Conservation (phyloP, 169 alveolate species). For the Babesia microti region DNA sequence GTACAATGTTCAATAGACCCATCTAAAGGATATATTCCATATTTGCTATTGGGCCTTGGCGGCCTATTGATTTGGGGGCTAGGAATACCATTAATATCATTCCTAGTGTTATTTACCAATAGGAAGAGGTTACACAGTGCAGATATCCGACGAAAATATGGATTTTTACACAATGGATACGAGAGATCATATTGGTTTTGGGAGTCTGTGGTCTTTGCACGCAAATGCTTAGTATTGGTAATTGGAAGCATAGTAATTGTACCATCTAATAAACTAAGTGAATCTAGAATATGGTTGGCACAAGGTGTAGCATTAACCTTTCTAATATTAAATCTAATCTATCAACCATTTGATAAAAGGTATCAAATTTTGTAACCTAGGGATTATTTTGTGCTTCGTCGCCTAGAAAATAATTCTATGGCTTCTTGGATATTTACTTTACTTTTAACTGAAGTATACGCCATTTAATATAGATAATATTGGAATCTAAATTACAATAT, state of each 20-base stretch:
- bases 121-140: constrained; percentile 55
- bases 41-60: constrained; percentile 54
- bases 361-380: constrained; percentile 20
- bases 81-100: constrained; percentile 67
- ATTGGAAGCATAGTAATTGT: constrained; percentile 58
- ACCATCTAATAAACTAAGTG: constrained; percentile 46
- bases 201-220: constrained; percentile 68
- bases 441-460: constrained; percentile 33
- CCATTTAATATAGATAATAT: constrained; percentile 27
- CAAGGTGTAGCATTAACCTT: constrained; percentile 54
- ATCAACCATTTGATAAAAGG: constrained; percentile 69
- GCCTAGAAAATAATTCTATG: constrained; percentile 69
- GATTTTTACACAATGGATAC: constrained; percentile 70
- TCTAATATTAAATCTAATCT: constrained; percentile 52
- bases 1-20: constrained; percentile 49
- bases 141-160: constrained; percentile 62
- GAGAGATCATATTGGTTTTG: constrained; percentile 68
- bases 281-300: constrained; percentile 66
- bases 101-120: constrained; percentile 53
- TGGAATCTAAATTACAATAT: constrained; percentile 5
- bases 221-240: constrained; percentile 60
- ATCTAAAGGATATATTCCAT: constrained; percentile 43
- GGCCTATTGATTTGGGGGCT: constrained; percentile 69
- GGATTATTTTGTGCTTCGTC: constrained; percentile 58
- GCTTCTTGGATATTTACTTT: constrained; percentile 63